Base-by-base conservation (phyloP, 2,329 filamentous ascomycete species). In the Boeremia exigua region DNA sequence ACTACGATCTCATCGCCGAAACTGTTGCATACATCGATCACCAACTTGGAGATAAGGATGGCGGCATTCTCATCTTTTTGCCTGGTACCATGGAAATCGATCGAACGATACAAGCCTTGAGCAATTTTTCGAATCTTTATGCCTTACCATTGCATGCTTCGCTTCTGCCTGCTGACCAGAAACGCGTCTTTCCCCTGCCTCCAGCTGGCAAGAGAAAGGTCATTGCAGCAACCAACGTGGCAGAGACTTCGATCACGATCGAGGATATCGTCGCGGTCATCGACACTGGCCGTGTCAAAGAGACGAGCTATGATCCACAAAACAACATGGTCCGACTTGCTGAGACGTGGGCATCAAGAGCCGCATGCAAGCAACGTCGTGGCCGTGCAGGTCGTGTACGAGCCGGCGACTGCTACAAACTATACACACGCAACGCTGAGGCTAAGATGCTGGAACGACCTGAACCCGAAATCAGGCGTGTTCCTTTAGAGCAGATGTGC, bases 161-260 rank as follows among this genome's bases (percentile, higher is more conserved):
- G 0, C 83, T 99, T 1, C 88, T 96, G 67, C 94, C 94, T 9
- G 84, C 84, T 2, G 94, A 98, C 66, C 95, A 99, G 75, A 89
- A 90, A 58, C 85, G 87, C 23, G 95, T 99, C 0, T 99, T 99
- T 72, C 82, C 86, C 27, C 82, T 82, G 12, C 79, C 95, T 4
- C 93, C 94, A 0, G 74, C 79, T 2, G 92, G 92, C 0, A 93
- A 91, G 76, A 85, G 95, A 32, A 99, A 99, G 77, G 86, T 99
- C 11, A 90, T 99, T 30, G 91, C 94, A 6, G 91, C 95, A 1
- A 99, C 95, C 39, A 99, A 99, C 68, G 94, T 99, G 2, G 95
- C 95, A 2, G 95, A 99, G 75, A 99, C 95, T 0, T 98, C 95
- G 2, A 98, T 99, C 73, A 99, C 95, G 0, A 99, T 99, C 57